Evolutionary conservation across 331 rosid genomes (phyloP), one percentile per base, ranked within the genome.

Genomic region (Malus hybrid): DNA sequence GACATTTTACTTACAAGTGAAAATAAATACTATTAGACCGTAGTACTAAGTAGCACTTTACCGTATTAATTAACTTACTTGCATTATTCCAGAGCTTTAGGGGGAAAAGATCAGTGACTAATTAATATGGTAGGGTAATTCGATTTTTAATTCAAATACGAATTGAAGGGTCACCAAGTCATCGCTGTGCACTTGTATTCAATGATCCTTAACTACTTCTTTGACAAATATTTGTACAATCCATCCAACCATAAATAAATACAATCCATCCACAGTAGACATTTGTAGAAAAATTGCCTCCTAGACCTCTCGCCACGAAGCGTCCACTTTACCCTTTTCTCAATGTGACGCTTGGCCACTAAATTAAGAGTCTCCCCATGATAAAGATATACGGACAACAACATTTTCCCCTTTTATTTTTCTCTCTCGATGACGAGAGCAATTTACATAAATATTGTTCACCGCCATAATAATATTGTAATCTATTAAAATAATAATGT

Each of bases 41-140:
- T 31, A 31, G 3, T 31, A 31, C 5, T 2, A 36, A 36, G 11
- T 36, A 36, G 11, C 4, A 36, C 44, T 39, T 39, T 0, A 39
- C 13, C 4, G 13, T 39, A 39, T 9, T 39, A 39, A 39, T 39
- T 39, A 42, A 42, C 46, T 42, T 42, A 10, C 46, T 42, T 33
- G 36, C 36, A 44, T 4, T 4, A 20, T 73, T 67, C 19, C 66
- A 48, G 12, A 59, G 31, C 57, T 28, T 55, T 24, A 56, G 63
- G 29, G 63, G 48, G 6, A 28, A 50, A 73, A 67, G 50, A 71
- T 74, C 7, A 83, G 69, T 73, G 27, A 39, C 64, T 29, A 69
- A 82, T 73, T 50, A 42, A 52, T 6, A 73, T 32, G 75, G 86
- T 80, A 79, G 86, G 80, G 79, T 52, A 65, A 6, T 55, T 20